Base-by-base conservation (phyloP, 495 filamentous ascomycete species). In the Letharia columbiana region DNA sequence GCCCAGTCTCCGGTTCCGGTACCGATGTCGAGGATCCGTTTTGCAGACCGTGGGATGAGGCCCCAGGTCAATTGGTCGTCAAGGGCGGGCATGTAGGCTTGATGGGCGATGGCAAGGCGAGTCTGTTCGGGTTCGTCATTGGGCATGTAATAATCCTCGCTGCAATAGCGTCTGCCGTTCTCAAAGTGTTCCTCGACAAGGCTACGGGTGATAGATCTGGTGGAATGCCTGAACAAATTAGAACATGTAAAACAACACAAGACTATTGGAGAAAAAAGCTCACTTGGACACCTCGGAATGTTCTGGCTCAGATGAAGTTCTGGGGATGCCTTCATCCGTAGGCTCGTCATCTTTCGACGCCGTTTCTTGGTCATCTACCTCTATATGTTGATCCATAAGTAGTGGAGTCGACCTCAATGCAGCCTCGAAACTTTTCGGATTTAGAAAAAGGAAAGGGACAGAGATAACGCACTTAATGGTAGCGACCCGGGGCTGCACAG, bases 1-100 rank as follows among this genome's bases (percentile, higher is more conserved):
- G 86, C 87, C 88, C 87, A 91, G 67, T 90, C 87, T 23, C 87
- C 87, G 10, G 84, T 82, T 9, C 86, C 88, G 0, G 87, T 89
- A 41, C 87, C 88, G 41, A 90, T 78, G 68, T 90, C 88, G 11
- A 91, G 77, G 44, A 90, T 87, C 64, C 84, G 81, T 20, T 75
- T 73, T 0, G 80, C 78, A 63, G 80, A 68, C 37, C 77, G 77
- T 31, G 73, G 72, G n/a, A 90, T 73, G 42, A 83, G 82, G 0
- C 82, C 84, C 3, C 81, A 80, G 10, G 84, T 87, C 37, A 89
- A 78, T 60, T 84, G 77, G 44, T 81, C 76, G 68, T 86, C 78
- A 62, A 89, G 81, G 35, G 86, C 69, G 61, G 84, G 81, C 3
- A 88, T 77, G 71, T 81, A 88, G 59, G 87, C 83, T 67, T 87